Evolutionary conservation across 306 rosid species (phyloP).

Genomic region (Cucurbita ficifolia): DNA sequence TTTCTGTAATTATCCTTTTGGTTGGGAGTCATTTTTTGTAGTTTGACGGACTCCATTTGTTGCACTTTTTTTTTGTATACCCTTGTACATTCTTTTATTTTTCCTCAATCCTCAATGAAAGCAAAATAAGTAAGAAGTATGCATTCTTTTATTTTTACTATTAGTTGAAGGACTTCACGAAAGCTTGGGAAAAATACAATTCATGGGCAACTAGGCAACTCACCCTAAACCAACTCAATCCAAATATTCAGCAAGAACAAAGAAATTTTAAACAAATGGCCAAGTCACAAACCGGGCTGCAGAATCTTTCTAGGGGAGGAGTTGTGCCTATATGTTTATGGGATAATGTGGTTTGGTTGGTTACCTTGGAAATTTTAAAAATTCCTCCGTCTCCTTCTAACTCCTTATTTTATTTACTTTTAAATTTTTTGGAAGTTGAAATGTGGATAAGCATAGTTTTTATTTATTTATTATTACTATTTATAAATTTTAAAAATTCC

Average conservation of each 20-base stretch:
- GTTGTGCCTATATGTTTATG: not conserved
- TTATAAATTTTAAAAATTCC: too few relatives aligned
- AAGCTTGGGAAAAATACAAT: too few relatives aligned
- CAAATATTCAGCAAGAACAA: not conserved
- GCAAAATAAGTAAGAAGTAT: not conserved
- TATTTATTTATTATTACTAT: not conserved
- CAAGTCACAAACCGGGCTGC: not conserved
- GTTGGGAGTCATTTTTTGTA: not conserved
- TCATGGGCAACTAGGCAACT: not conserved
- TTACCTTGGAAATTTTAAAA: not conserved
- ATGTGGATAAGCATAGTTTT: not conserved
- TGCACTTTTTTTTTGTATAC: not conserved
- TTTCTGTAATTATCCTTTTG: not conserved
- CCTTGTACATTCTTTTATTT: not conserved
- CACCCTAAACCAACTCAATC: not conserved
- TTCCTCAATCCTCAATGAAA: not conserved
- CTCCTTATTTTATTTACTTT: too few relatives aligned
- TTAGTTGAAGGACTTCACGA: too few relatives aligned
- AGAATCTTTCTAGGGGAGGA: not conserved
- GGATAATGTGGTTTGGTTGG: not conserved
- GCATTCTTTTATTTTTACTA: too few relatives aligned
- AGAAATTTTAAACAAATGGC: not conserved
- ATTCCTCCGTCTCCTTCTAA: too few relatives aligned
- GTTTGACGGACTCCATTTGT: not conserved
- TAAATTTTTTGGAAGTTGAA: not conserved